These are phyloP conservation scores for Penicillium olsonii DNA, from an alignment of 2,329 filamentous ascomycete species.

Conservation along the genomic window DNA sequence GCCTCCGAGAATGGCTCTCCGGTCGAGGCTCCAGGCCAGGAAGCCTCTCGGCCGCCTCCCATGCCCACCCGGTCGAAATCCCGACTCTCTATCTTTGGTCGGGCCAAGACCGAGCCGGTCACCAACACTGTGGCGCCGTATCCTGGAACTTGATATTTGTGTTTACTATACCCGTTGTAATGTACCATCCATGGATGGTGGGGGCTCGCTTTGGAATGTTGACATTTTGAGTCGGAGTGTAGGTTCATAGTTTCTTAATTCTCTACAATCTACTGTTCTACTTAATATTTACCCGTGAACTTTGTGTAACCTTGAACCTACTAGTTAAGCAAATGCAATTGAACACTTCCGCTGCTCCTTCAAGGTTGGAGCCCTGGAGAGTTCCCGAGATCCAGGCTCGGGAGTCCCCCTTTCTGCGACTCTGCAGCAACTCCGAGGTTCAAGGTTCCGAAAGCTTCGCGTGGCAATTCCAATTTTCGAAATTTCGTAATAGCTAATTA, in stretches of 20 bases:
- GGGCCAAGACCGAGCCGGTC: constrained; percentile 24
- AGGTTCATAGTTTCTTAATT: background rate
- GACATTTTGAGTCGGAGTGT: background rate
- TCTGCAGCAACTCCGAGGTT: too few species aligned
- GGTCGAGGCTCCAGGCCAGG: constrained; percentile 13
- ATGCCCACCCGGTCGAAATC: constrained; percentile 34
- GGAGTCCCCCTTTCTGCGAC: too few species aligned
- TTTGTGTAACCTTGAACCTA: too few species aligned
- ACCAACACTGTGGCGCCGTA: constrained; percentile 34
- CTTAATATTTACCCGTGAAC: too few species aligned
- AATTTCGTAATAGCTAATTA: too few species aligned
- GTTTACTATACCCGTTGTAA: background rate
- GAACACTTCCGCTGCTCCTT: too few species aligned
- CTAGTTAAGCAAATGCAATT: too few species aligned
- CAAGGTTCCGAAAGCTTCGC: too few species aligned
- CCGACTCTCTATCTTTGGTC: constrained; percentile 30
- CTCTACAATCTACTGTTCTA: too few species aligned
- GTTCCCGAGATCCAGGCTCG: too few species aligned
- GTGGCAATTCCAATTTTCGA: too few species aligned
- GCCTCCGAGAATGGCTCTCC: constrained; percentile 19
- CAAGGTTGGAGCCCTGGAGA: too few species aligned
- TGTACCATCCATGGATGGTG: background rate
- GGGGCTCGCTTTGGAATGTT: background rate
- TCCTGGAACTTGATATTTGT: constrained; percentile 34
- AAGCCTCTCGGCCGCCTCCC: constrained; percentile 12